Evolutionary conservation across 441 rosid species (phyloP).

Genomic region (Bocquillonia castaneifolia): DNA sequence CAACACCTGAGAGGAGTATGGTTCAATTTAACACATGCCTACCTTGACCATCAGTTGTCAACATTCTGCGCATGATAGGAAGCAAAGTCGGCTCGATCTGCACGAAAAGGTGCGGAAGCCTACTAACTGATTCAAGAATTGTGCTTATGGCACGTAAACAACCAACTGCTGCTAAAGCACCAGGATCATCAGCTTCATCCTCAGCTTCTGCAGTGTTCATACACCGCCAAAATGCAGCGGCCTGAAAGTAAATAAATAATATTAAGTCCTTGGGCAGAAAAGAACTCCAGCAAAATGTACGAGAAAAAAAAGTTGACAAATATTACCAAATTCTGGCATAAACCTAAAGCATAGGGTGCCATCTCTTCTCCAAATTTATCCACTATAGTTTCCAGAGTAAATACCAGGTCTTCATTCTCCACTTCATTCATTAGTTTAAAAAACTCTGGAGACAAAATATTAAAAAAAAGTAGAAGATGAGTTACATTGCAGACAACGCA

Average conservation of each 20-base stretch:
- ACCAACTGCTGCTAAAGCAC: slow-evolving; percentile 99
- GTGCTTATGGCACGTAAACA: slow-evolving; percentile 99
- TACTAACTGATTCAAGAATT: slow-evolving; percentile 93
- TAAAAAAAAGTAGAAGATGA: neutral
- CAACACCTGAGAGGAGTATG: neutral
- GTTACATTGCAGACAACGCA: neutral
- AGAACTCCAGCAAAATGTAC: neutral
- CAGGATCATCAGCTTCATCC: slow-evolving; percentile 90
- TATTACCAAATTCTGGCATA: slow-evolving; percentile 96
- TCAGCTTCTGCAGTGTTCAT: slow-evolving; percentile 84
- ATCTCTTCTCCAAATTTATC: slow-evolving; percentile 99
- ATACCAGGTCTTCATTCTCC: slow-evolving; percentile 97
- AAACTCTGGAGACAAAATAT: slow-evolving; percentile 51
- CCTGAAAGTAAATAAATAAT: slow-evolving; percentile 41
- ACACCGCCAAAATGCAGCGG: slow-evolving; percentile 97
- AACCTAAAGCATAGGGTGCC: slow-evolving; percentile 95
- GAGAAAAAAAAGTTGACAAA: neutral
- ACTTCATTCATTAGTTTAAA: slow-evolving; percentile 98
- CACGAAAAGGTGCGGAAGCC: slow-evolving; percentile 89
- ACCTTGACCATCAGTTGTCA: slow-evolving; percentile 99
- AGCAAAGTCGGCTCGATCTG: slow-evolving; percentile 92
- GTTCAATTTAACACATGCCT: slow-evolving; percentile 14
- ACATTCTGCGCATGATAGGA: slow-evolving; percentile 94
- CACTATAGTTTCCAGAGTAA: slow-evolving; percentile 90
- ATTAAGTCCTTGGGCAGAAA: slow-evolving; percentile 18